phyloP scores from a whole-genome alignment of 208 protist genomes.

The Leishmania mexicana region DNA sequence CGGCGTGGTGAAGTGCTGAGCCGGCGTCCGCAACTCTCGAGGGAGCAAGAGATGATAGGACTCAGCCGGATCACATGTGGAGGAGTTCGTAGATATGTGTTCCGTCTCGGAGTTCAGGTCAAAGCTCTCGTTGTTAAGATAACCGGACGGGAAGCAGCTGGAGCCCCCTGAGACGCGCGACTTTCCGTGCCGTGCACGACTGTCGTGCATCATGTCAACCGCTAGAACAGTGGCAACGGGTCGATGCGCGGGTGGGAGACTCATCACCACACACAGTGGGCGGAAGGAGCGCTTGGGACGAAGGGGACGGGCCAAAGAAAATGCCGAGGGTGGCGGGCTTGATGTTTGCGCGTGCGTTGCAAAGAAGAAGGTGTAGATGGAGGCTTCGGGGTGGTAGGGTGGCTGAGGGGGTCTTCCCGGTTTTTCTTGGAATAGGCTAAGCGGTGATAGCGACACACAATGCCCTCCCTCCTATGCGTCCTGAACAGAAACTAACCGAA shows the following conservation, averaged over 20 bases:
- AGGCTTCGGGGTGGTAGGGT: neutral
- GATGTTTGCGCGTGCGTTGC: neutral
- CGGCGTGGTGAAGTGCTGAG: slow-evolving; percentile 6
- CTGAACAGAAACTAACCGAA: neutral
- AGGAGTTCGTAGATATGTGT: slow-evolving; percentile 17
- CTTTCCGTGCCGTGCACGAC: neutral
- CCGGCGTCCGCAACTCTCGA: slow-evolving; percentile 7
- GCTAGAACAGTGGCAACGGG: neutral
- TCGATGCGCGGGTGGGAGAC: neutral
- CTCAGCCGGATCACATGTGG: slow-evolving; percentile 6
- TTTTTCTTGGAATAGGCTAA: neutral
- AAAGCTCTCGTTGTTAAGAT: slow-evolving; percentile 21
- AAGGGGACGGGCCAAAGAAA: neutral
- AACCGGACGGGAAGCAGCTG: slow-evolving; percentile 3
- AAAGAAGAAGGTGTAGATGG: neutral
- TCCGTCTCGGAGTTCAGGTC: slow-evolving; percentile 27
- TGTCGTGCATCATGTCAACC: neutral
- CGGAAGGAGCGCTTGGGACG: neutral
- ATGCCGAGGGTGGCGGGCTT: neutral
- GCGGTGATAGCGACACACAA: neutral
- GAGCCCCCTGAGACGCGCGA: slow-evolving; percentile 5
- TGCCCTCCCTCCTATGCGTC: neutral
- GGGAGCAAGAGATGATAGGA: slow-evolving; percentile 2
- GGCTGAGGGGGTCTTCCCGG: neutral
- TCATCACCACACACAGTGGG: neutral